phyloP scores from a whole-genome alignment of 2,329 filamentous ascomycete genomes.

The Albifimbria verrucaria region DNA sequence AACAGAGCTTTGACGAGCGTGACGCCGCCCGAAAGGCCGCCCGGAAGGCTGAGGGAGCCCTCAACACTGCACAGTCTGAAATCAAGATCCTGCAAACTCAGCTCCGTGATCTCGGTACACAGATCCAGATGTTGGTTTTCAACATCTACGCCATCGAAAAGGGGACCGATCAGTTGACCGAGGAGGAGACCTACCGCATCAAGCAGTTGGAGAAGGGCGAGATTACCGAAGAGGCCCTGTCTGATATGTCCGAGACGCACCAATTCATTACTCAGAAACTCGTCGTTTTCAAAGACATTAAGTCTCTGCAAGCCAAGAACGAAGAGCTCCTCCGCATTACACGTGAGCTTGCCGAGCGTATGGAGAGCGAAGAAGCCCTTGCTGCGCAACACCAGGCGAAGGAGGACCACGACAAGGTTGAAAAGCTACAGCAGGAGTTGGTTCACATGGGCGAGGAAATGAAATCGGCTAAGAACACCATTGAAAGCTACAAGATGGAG shows the following conservation, averaged over 20 bases:
- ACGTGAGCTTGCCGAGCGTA: slow-evolving; percentile 78
- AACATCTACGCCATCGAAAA: slow-evolving; percentile 81
- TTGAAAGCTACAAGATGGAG: slow-evolving; percentile 92
- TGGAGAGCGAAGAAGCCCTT: slow-evolving; percentile 86
- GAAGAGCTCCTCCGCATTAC: slow-evolving; percentile 78
- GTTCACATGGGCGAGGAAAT: slow-evolving; percentile 80
- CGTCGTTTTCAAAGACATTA: slow-evolving; percentile 83
- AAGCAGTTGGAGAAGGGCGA: slow-evolving; percentile 76
- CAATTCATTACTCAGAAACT: slow-evolving; percentile 85
- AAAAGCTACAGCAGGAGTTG: slow-evolving; percentile 68
- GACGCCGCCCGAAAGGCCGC: slow-evolving; percentile 75
- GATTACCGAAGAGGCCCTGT: slow-evolving; percentile 64
- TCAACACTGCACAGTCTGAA: slow-evolving; percentile 63
- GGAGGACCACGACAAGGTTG: slow-evolving; percentile 68
- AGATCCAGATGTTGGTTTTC: slow-evolving; percentile 86
- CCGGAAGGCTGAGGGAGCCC: slow-evolving; percentile 73
- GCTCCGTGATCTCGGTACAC: slow-evolving; percentile 81
- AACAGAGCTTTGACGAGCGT: slow-evolving; percentile 76
- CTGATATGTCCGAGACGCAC: slow-evolving; percentile 79
- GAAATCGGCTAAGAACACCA: slow-evolving; percentile 74
- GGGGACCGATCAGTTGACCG: slow-evolving; percentile 67
- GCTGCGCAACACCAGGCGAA: slow-evolving; percentile 60
- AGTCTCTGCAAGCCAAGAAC: slow-evolving; percentile 85
- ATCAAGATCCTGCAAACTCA: slow-evolving; percentile 79
- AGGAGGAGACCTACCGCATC: slow-evolving; percentile 71